Percentiles rank a stretch among this genome's conserved stretches.
phyloP scores from a whole-genome alignment of 768 basidiomycete genomes.

The Daedalea quercina region DNA sequence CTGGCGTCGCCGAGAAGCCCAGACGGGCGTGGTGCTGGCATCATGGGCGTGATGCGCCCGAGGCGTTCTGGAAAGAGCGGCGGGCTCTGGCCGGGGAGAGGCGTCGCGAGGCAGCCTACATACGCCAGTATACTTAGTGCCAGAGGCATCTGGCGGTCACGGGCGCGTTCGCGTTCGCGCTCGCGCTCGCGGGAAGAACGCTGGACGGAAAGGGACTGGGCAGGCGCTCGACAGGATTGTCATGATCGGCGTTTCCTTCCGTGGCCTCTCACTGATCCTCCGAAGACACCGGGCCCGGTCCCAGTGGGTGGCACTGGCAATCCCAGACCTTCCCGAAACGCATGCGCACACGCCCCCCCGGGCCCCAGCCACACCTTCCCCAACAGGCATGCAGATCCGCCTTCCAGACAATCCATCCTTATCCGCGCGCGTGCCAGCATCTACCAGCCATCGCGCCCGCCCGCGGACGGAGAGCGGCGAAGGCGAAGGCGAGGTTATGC shows the following conservation, averaged over 20 bases:
- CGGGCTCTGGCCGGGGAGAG: too few relatives aligned
- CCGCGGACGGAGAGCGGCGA: not conserved
- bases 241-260: constrained; percentile 3
- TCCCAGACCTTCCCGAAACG: too few relatives aligned
- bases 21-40: too few relatives aligned
- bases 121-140: too few relatives aligned
- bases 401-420: not conserved
- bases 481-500: not conserved
- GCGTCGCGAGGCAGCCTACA: too few relatives aligned
- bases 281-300: constrained; percentile 2
- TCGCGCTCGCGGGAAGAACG: constrained; percentile 1
- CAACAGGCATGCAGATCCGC: not conserved
- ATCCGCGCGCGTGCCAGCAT: not conserved
- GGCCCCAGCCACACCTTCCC: not conserved
- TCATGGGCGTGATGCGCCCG: too few relatives aligned
- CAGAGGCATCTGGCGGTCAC: too few relatives aligned
- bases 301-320: not conserved
- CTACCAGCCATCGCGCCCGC: not conserved
- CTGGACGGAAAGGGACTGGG: not conserved
- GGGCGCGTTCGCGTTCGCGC: too few relatives aligned
- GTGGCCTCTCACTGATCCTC: not conserved
- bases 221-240: not conserved
- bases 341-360: too few relatives aligned
- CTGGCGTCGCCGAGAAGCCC: too few relatives aligned
- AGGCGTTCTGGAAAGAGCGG: too few relatives aligned